phyloP scores from a whole-genome alignment of 2,329 filamentous ascomycete genomes.

The Diaporthe aspalathi region DNA sequence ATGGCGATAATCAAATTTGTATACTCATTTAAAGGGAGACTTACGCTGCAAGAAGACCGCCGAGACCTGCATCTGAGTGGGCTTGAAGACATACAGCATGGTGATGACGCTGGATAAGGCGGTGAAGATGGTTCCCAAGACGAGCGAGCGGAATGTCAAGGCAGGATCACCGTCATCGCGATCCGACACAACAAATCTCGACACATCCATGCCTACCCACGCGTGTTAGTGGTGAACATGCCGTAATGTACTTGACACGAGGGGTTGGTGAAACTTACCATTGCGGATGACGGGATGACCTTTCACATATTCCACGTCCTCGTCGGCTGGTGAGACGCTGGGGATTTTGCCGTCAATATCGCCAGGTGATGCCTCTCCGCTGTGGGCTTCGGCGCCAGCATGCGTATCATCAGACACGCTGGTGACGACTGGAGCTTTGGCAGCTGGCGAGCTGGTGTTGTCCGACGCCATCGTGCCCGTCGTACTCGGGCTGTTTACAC shows the following conservation, averaged over 20 bases:
- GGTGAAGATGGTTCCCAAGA: constrained; percentile 8
- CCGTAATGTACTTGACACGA: background rate
- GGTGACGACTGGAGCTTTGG: background rate
- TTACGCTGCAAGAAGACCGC: constrained; percentile 16
- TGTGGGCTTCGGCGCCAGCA: background rate
- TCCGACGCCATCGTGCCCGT: background rate
- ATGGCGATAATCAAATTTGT: too few species aligned
- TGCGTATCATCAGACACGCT: background rate
- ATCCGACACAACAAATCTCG: constrained; percentile 1
- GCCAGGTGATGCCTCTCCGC: background rate
- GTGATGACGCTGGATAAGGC: constrained; percentile 11
- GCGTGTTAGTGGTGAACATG: background rate
- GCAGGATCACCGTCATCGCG: constrained; percentile 14
- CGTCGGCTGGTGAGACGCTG: background rate
- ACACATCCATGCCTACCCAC: background rate
- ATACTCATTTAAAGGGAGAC: background rate
- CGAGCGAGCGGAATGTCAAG: background rate
- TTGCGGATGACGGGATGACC: constrained; percentile 11
- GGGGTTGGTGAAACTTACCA: background rate
- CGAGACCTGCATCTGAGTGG: constrained; percentile 16
- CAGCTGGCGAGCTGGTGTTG: background rate
- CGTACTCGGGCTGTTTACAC: background rate
- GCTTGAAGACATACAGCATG: constrained; percentile 17
- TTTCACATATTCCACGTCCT: background rate
- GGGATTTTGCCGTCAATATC: background rate